Evolutionary conservation across 805 yeast genomes (phyloP), one percentile per base, ranked within the genome.

Genomic region (Ogataea parapolymorpha): DNA sequence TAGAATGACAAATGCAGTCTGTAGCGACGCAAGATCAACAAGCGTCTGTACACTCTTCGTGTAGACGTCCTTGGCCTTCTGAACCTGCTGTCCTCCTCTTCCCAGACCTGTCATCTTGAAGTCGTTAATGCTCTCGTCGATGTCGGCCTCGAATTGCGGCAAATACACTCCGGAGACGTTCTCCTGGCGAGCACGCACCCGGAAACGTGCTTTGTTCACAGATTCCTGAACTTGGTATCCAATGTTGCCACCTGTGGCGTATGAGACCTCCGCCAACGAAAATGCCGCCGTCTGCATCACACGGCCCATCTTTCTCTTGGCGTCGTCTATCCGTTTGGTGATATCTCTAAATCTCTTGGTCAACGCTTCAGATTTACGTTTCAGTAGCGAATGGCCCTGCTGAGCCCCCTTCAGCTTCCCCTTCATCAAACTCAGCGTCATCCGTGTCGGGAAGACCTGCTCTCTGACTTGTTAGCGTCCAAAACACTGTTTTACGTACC

Each of bases 231-330:
- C 96, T 66, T 93, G 97, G 64, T 88, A 91, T 17, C 89, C 87
- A 53, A 91, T 88, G 67, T 88, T 88, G 58, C 89, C 96, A 44
- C 98, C 98, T 2, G 97, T 91, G 18, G 99, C 99, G 60, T 93
- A 93, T 33, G 93, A 83, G 34, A 91, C 98, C 64, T 91, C 99
- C 3, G 98, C 98, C 55, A 91, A 74, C 6, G 98, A 90, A 63
- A 91, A 91, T 1, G 98, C 95, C 2, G 99, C 99, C 0, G 95
- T 85, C 63, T 93, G 98, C 98, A 91, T 91, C 32, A 91, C 96
- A 50, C 91, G 75, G 37, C 98, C 99, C 98, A 93, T 91, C 71
- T 91, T 93, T 55, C 91, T 79, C 68, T 91, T 91, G 32, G 98
- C 82, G 54, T 88, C 95, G 62, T 93, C 96, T 61, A 91, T 91